Conservation (phyloP, 805 yeast genomes). For the Yamadazyma sp. region DNA sequence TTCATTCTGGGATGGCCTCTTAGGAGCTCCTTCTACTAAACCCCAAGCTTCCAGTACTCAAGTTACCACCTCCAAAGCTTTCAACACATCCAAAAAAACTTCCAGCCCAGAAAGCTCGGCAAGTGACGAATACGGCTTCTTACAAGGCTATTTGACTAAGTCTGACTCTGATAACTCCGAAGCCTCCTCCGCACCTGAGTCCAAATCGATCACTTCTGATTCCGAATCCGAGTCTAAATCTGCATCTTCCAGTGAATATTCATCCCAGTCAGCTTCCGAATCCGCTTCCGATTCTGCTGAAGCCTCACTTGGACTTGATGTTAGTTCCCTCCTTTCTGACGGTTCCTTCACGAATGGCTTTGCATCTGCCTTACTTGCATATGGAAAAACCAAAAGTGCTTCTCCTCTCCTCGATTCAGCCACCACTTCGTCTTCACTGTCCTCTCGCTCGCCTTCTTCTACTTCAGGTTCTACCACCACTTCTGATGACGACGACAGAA, state of each 20-base stretch:
- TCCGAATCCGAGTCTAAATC: neutral
- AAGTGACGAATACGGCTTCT: constrained; percentile 3
- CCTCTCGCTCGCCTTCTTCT: neutral
- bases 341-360: constrained; percentile 2
- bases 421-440: neutral
- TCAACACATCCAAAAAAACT: neutral
- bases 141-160: constrained; percentile 1
- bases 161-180: neutral
- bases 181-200: neutral
- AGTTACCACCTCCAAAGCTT: neutral
- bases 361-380: constrained; percentile 13
- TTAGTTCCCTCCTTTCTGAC: neutral
- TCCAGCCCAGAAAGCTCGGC: neutral
- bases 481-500: constrained; percentile 6
- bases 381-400: constrained; percentile 9
- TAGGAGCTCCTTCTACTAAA: neutral
- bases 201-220: neutral
- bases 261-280: neutral
- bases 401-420: constrained; percentile 2
- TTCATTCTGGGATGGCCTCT: constrained; percentile 1
- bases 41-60: neutral
- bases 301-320: neutral
- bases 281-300: neutral
- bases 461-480: constrained; percentile 1
- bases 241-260: neutral